These are phyloP conservation scores for Suzukiozyma palmioleophila DNA, from an alignment of 1,139 yeast genomes.

Conservation along the genomic window DNA sequence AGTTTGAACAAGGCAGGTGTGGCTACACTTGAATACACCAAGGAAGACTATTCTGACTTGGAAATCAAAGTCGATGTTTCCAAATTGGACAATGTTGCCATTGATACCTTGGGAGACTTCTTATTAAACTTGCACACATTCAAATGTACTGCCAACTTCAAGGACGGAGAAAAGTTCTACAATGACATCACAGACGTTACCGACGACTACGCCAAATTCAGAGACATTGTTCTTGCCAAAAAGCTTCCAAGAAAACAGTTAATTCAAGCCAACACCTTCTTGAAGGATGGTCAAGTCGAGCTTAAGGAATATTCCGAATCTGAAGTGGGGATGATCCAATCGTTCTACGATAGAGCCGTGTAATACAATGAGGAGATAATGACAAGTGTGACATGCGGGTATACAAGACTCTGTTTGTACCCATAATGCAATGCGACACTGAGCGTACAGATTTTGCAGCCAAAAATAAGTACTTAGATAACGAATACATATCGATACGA, in stretches of 20 bases:
- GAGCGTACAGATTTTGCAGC: too few relatives aligned
- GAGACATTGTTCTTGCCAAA: constrained; percentile 65
- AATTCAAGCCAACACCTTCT: constrained; percentile 71
- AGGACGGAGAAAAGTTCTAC: constrained; percentile 60
- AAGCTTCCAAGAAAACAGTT: constrained; percentile 81
- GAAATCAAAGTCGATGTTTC: constrained; percentile 53
- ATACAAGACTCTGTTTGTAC: too few relatives aligned
- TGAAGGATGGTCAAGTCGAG: constrained; percentile 37
- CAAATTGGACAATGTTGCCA: constrained; percentile 65
- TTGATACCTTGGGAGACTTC: constrained; percentile 68
- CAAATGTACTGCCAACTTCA: constrained; percentile 73
- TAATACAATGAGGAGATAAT: constrained; percentile 11
- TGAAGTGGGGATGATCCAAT: constrained; percentile 73
- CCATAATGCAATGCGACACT: too few relatives aligned
- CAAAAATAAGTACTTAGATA: too few relatives aligned
- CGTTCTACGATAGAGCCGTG: constrained; percentile 60
- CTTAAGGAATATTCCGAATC: constrained; percentile 71
- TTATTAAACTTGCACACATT: constrained; percentile 68
- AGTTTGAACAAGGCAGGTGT: constrained; percentile 68
- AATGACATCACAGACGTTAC: constrained; percentile 63
- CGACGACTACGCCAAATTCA: constrained; percentile 55
- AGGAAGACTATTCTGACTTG: constrained; percentile 54
- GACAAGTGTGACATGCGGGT: too few relatives aligned
- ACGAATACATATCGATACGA: too few relatives aligned
- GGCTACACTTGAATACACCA: constrained; percentile 47